Evolutionary conservation across 1,284 basidiomycete species (phyloP).

Genomic region (Paramarasmius palmivorus): DNA sequence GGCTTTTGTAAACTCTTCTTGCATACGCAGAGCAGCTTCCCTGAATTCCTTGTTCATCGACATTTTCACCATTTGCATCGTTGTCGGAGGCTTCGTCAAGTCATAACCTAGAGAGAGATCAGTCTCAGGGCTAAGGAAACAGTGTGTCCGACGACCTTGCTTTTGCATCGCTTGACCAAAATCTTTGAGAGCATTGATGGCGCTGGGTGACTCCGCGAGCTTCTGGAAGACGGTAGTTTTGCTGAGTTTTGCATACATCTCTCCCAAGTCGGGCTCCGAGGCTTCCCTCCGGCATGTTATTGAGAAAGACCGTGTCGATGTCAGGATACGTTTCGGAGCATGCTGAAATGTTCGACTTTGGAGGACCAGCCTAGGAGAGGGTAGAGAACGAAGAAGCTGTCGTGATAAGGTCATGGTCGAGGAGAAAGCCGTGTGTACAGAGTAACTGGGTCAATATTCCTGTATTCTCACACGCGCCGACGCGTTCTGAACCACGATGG

Average conservation of each 20-base stretch:
- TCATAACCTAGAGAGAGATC: slow-evolving; percentile 43
- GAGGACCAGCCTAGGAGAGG: slow-evolving; percentile 3
- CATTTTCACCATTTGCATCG: slow-evolving; percentile 53
- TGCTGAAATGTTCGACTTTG: slow-evolving; percentile 9
- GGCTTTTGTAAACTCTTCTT: slow-evolving; percentile 56
- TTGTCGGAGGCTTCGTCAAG: slow-evolving; percentile 44
- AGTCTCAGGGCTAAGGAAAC: not conserved
- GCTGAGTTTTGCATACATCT: slow-evolving; percentile 14
- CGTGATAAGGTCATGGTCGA: not conserved
- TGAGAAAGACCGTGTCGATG: slow-evolving; percentile 34
- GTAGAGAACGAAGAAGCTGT: not conserved
- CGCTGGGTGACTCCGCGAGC: slow-evolving; percentile 49
- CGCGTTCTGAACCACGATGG: slow-evolving; percentile 50
- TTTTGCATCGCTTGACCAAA: slow-evolving; percentile 47
- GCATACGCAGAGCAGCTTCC: slow-evolving; percentile 44
- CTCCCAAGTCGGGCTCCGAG: slow-evolving; percentile 31
- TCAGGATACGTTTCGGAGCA: slow-evolving; percentile 14
- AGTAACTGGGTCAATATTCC: too few relatives aligned
- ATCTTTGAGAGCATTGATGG: slow-evolving; percentile 45
- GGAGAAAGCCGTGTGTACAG: not conserved
- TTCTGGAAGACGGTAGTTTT: slow-evolving; percentile 48
- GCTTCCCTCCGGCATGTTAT: slow-evolving; percentile 33
- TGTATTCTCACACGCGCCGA: too few relatives aligned
- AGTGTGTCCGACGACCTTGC: slow-evolving; percentile 38
- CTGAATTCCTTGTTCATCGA: slow-evolving; percentile 54